phyloP scores from a whole-genome alignment of 2,329 filamentous ascomycete species.

The Cladophialophora exuberans region DNA sequence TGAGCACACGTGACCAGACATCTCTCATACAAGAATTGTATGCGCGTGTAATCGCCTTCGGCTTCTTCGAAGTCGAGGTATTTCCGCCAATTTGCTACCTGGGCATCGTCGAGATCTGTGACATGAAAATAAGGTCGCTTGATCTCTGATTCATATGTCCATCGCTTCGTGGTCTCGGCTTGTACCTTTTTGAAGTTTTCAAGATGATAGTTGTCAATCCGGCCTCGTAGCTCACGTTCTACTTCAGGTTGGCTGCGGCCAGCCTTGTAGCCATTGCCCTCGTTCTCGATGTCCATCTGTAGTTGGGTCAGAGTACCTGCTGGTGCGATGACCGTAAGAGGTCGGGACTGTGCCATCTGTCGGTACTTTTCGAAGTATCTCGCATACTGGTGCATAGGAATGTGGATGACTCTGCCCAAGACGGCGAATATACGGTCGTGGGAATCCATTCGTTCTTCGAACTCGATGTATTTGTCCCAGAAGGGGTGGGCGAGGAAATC shows the following conservation, averaged over 20 bases:
- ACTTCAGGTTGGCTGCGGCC: constrained; percentile 73
- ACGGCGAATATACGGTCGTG: constrained; percentile 85
- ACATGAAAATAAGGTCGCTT: constrained; percentile 98
- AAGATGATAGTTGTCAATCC: constrained; percentile 79
- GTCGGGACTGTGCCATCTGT: constrained; percentile 71
- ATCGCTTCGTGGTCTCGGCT: constrained; percentile 85
- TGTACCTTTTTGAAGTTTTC: constrained; percentile 81
- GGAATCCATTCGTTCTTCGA: constrained; percentile 86
- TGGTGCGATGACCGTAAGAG: constrained; percentile 72
- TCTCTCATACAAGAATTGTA: constrained; percentile 86
- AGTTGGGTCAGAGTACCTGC: constrained; percentile 69
- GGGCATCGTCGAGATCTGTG: constrained; percentile 82
- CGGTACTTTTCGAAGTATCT: constrained; percentile 93
- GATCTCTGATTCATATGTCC: constrained; percentile 92
- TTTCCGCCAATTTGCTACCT: constrained; percentile 89
- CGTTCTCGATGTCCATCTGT: constrained; percentile 71
- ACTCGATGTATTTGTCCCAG: constrained; percentile 99
- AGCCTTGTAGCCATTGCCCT: constrained; percentile 56
- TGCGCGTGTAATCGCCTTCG: constrained; percentile 75
- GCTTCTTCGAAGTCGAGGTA: constrained; percentile 95
- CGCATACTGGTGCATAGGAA: constrained; percentile 94
- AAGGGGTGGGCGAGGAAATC: constrained; percentile 95
- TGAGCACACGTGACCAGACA: constrained; percentile 90
- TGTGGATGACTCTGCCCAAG: constrained; percentile 77
- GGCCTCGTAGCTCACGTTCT: constrained; percentile 78